Evolutionary conservation across 495 filamentous ascomycete genomes (phyloP).

Genomic region (Sporormia fimetaria): DNA sequence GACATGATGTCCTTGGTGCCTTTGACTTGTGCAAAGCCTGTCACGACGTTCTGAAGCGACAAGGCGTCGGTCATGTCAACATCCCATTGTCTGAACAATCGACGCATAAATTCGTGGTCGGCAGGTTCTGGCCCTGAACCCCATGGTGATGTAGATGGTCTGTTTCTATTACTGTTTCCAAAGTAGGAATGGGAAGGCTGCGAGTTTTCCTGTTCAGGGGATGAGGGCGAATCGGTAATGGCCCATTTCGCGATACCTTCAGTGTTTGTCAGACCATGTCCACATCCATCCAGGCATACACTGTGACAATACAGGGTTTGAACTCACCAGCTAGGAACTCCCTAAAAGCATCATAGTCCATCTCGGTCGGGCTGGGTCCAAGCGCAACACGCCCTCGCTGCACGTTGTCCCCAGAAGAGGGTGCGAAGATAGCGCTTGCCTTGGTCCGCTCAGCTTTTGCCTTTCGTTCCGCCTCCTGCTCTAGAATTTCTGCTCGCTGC

Average conservation of each 20-base stretch:
- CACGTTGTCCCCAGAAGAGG: constrained; percentile 38
- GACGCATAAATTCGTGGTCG: constrained; percentile 88
- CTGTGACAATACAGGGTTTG: no score
- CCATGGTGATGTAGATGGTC: constrained; percentile 54
- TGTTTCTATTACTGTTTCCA: constrained; percentile 39
- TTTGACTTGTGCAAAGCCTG: constrained; percentile 78
- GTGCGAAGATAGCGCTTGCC: constrained; percentile 38
- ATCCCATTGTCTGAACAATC: constrained; percentile 84
- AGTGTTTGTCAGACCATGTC: no score
- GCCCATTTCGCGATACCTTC: constrained; percentile 81
- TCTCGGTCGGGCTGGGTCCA: constrained; percentile 74
- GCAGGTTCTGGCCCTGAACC: constrained; percentile 70
- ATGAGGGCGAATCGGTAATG: constrained; percentile 60
- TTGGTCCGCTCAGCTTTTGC: constrained; percentile 48
- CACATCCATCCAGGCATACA: no score
- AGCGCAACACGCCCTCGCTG: constrained; percentile 79
- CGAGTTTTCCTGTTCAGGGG: constrained; percentile 43
- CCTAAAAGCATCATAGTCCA: constrained; percentile 94
- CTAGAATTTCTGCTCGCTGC: constrained; percentile 63
- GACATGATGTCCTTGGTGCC: constrained; percentile 93
- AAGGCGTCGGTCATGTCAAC: constrained; percentile 60
- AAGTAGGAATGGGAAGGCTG: constrained; percentile 49
- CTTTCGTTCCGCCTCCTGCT: constrained; percentile 60
- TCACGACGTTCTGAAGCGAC: constrained; percentile 81
- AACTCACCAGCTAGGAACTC: constrained; percentile 65